These are phyloP conservation scores for Blumeriella jaapii DNA, from an alignment of 2,329 filamentous ascomycete genomes.

Conservation along the genomic window DNA sequence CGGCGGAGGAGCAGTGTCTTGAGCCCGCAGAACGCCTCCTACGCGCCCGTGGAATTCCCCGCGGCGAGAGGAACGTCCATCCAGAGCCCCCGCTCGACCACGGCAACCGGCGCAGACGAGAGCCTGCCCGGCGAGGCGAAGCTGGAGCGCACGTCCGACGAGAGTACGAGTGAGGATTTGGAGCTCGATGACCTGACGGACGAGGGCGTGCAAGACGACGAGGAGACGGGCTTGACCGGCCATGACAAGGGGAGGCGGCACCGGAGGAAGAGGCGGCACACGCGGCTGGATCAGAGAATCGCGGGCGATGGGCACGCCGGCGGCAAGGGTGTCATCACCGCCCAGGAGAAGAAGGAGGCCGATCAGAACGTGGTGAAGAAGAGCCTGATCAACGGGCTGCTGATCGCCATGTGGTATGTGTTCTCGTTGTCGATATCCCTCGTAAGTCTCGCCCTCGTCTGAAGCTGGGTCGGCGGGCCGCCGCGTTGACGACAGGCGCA, in stretches of 20 bases:
- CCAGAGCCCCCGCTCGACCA: not conserved
- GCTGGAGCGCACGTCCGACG: conserved; percentile 15
- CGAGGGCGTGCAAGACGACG: conserved; percentile 70
- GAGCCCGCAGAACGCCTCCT: conserved; percentile 15
- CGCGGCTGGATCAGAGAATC: conserved; percentile 58
- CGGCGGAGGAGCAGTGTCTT: conserved; percentile 26
- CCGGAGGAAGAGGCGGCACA: conserved; percentile 54
- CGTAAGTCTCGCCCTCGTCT: conserved; percentile 39
- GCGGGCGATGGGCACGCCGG: conserved; percentile 29
- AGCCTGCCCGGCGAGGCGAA: conserved; percentile 16
- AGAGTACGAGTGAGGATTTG: conserved; percentile 36
- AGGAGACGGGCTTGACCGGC: conserved; percentile 76
- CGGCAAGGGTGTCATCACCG: conserved; percentile 47
- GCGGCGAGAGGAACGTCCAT: conserved; percentile 8
- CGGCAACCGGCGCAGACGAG: not conserved
- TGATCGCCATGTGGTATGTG: conserved; percentile 78
- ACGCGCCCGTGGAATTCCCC: conserved; percentile 5
- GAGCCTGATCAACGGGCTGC: conserved; percentile 60
- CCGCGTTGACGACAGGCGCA: conserved; percentile 32
- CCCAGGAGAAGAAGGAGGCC: conserved; percentile 63
- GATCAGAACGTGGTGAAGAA: conserved; percentile 61
- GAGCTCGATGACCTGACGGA: conserved; percentile 48
- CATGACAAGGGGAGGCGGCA: conserved; percentile 59
- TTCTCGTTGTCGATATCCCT: conserved; percentile 91
- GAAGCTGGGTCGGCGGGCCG: too few species aligned